Conservation (phyloP, 2,329 filamentous ascomycete genomes). For the Alternaria brassicicola region DNA sequence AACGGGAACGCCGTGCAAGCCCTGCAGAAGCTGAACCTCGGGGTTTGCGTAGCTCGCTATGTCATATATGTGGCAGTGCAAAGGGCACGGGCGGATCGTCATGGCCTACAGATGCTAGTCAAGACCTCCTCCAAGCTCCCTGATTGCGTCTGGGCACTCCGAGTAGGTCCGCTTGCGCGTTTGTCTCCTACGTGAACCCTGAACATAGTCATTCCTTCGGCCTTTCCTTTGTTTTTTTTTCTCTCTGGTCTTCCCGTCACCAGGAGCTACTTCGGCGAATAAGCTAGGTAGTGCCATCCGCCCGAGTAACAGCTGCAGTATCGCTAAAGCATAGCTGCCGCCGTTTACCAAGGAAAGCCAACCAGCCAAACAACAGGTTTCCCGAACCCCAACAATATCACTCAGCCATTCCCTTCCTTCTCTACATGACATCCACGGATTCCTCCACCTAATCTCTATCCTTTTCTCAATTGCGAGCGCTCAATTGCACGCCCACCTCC, state of each 20-base stretch:
- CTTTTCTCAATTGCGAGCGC: slow-evolving; percentile 2
- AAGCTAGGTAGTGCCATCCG: slow-evolving; percentile 5
- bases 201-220: slow-evolving; percentile 2
- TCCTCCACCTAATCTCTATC: not conserved
- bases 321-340: slow-evolving; percentile 18
- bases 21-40: slow-evolving; percentile 1
- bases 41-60: not conserved
- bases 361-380: slow-evolving; percentile 16
- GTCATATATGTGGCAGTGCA: slow-evolving; percentile 9
- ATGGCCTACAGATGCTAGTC: slow-evolving; percentile 1
- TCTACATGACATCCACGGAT: not conserved
- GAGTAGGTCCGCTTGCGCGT: slow-evolving; percentile 8
- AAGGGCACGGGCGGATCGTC: slow-evolving; percentile 8
- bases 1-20: slow-evolving; percentile 5
- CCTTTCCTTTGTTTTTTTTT: slow-evolving; percentile 8
- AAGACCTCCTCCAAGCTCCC: slow-evolving; percentile 9
- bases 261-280: slow-evolving; percentile 6
- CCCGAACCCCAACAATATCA: slow-evolving; percentile 1
- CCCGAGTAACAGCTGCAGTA: slow-evolving; percentile 10
- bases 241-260: not conserved
- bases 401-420: slow-evolving; percentile 6
- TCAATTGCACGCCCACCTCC: slow-evolving; percentile 15
- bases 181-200: not conserved
- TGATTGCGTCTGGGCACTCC: not conserved
- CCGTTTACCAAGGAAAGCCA: slow-evolving; percentile 9